Percentiles rank a stretch among this genome's conserved stretches.
These are phyloP conservation scores for Cordyceps tenuipes DNA, from an alignment of 2,329 filamentous ascomycete genomes.

Conservation along the genomic window DNA sequence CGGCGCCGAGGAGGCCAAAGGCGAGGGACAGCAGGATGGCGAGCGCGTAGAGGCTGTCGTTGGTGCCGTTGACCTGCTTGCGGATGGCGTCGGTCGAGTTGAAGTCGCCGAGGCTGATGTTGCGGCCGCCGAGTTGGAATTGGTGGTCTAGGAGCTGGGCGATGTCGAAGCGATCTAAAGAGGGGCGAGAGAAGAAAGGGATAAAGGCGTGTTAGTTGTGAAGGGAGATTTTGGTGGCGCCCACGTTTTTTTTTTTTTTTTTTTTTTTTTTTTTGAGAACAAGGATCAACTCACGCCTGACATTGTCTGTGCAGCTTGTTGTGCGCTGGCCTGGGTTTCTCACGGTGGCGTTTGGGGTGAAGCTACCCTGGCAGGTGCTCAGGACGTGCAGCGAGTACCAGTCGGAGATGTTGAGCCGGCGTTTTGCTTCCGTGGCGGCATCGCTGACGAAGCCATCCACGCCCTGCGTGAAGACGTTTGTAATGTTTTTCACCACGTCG, in stretches of 20 bases:
- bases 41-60: slow-evolving; percentile 37
- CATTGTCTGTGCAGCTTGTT: slow-evolving; percentile 36
- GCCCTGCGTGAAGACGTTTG: slow-evolving; percentile 23
- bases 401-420: slow-evolving; percentile 37
- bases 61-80: slow-evolving; percentile 40
- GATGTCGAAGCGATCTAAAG: slow-evolving; percentile 31
- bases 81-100: slow-evolving; percentile 36
- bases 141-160: slow-evolving; percentile 38
- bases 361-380: slow-evolving; percentile 38
- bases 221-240: no score
- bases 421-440: slow-evolving; percentile 31
- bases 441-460: slow-evolving; percentile 33
- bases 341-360: slow-evolving; percentile 34
- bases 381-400: slow-evolving; percentile 46
- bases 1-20: slow-evolving; percentile 33
- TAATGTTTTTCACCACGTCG: not conserved
- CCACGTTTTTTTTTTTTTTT: no score
- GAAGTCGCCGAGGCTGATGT: slow-evolving; percentile 38
- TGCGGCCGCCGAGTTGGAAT: slow-evolving; percentile 35
- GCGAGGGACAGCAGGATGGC: slow-evolving; percentile 42
- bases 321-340: slow-evolving; percentile 31
- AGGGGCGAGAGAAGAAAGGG: not conserved
- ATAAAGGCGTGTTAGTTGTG: not conserved
- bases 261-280: no score
- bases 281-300: slow-evolving; percentile 28